phyloP scores from a whole-genome alignment of 1,139 yeast species.

The Taphrina sp. region DNA sequence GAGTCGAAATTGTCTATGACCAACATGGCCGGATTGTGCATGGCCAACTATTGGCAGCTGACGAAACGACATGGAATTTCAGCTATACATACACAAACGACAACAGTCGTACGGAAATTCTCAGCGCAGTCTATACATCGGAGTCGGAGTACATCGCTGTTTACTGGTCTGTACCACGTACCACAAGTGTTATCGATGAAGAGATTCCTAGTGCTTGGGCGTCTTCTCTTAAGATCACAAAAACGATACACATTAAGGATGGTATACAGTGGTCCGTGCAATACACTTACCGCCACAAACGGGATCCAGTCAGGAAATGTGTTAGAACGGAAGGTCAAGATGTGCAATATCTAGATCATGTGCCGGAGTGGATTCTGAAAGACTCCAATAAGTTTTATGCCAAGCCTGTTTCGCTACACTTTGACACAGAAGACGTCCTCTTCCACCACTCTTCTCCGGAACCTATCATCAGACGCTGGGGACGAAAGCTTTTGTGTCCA shows the following conservation, averaged over 20 bases:
- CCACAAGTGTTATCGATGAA: background rate
- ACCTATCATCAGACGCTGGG: background rate
- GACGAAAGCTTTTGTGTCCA: background rate
- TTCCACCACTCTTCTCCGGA: slow-evolving; percentile 7
- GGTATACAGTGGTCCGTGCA: slow-evolving; percentile 4
- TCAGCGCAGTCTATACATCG: background rate
- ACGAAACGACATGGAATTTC: background rate
- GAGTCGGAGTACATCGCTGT: background rate
- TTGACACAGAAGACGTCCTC: slow-evolving; percentile 11
- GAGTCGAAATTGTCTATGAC: background rate
- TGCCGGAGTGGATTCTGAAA: slow-evolving; percentile 14
- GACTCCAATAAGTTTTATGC: slow-evolving; percentile 1
- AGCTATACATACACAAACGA: background rate
- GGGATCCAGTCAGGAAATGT: slow-evolving; percentile 6
- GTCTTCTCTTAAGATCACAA: slow-evolving; percentile 3
- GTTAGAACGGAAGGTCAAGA: background rate
- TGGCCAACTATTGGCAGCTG: background rate
- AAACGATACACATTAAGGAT: background rate
- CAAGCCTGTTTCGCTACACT: slow-evolving; percentile 5
- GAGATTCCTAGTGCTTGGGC: background rate
- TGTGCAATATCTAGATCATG: background rate
- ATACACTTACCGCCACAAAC: slow-evolving; percentile 12
- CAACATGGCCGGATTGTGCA: background rate
- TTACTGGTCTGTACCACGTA: slow-evolving; percentile 11
- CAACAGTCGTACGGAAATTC: background rate